Evolutionary conservation across 441 rosid species (phyloP), one percentile per base, ranked within the genome.

Genomic region (Gossypium gossypioides): DNA sequence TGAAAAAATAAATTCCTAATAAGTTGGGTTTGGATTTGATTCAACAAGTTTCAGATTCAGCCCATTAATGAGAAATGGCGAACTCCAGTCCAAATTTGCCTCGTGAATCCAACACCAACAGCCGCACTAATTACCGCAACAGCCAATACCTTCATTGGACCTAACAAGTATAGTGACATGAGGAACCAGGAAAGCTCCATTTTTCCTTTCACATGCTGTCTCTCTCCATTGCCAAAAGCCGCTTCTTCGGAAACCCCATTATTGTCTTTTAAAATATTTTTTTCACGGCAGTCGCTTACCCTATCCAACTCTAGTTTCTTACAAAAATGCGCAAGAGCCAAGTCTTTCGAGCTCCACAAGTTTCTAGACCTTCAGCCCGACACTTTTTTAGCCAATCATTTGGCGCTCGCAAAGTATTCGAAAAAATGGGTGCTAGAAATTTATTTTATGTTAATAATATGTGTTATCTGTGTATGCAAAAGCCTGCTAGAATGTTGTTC

Each of bases 391-490:
- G 63, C 85, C 13, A 91, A 89, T 75, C 87, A 75, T 77, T 61
- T 93, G 76, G 78, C 19, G 96, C 93, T 0, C 78, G 81, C 8
- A 81, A 85, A 80, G 79, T 91, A 81, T 91, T 93, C 61, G 91
- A 82, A 79, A 56, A 81, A 80, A 86, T 91, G 96, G 77, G 76
- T 54, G 63, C 10, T 6, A 84, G 83, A 65, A 93, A 86, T 64
- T 74, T 93, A 80, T 86, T 83, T 75, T 85, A 90, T 16, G 91
- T 93, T 84, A 91, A 91, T 75, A 76, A 70, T 76, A 77, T 89
- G 93, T 82, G 93, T 82, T 91, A 48, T 82, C 87, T 40, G 94
- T 92, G 56, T 93, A 84, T 74, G 86, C 81, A 1, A 88, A 87
- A 74, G 34, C 82, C 79, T 15, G 92, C 97, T 51, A 82, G 86